Evolutionary conservation across 2,329 filamentous ascomycete genomes (phyloP).

Genomic region (Fusarium fracticaudum): DNA sequence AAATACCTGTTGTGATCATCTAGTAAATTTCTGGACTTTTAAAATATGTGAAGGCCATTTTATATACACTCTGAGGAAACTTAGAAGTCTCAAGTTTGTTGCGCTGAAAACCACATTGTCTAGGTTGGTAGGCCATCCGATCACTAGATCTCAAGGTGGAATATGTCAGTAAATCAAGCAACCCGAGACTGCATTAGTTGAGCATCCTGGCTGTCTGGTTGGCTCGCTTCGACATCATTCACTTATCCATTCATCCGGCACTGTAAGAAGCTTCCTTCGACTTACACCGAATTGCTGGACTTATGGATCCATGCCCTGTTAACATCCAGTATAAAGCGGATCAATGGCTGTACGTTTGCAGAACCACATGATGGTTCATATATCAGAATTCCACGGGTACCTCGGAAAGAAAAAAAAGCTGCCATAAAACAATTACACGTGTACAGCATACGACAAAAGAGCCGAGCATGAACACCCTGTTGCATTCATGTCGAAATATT

Average conservation of each 20-base stretch:
- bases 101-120: not conserved
- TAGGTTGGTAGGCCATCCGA: not conserved
- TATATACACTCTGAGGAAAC: not conserved
- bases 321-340: not conserved
- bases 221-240: constrained; percentile 11
- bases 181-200: not conserved
- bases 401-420: not conserved
- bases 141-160: constrained; percentile 8
- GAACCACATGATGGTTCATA: not conserved
- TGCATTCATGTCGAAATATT: not conserved
- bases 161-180: not conserved
- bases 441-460: not conserved
- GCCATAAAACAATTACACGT: not conserved
- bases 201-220: constrained; percentile 16
- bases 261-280: not conserved
- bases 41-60: no score
- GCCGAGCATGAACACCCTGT: not conserved
- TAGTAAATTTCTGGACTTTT: not conserved
- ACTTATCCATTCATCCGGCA: constrained; percentile 33
- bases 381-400: not conserved
- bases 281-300: not conserved
- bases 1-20: not conserved
- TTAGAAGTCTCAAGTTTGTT: not conserved
- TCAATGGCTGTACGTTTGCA: not conserved
- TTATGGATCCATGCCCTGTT: not conserved